A percentile compares a stretch with the other conserved stretches of the same genome.
phyloP scores from a whole-genome alignment of 345 rosid species.

The Diplotaxis tenuifolia region DNA sequence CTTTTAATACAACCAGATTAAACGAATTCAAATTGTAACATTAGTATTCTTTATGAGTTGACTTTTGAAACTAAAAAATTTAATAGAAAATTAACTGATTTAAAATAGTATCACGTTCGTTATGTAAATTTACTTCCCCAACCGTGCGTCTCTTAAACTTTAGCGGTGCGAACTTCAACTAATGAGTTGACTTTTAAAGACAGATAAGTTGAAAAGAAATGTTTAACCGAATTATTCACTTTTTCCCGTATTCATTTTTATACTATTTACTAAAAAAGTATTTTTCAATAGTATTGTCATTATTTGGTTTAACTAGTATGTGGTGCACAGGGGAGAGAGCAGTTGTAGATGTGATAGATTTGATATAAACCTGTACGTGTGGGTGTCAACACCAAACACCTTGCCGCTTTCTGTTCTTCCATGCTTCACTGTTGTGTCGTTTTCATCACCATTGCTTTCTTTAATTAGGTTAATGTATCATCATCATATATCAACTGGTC shows the following conservation, averaged over 20 bases:
- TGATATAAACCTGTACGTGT: slow-evolving; percentile 43
- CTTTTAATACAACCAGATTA: not conserved
- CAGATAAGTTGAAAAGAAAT: slow-evolving; percentile 7
- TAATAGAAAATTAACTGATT: not conserved
- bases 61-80: not conserved
- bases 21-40: not conserved
- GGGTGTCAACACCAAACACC: slow-evolving; percentile 36
- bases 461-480: too few relatives aligned
- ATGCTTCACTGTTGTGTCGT: slow-evolving; percentile 33
- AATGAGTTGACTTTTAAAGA: slow-evolving; percentile 28
- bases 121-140: slow-evolving; percentile 4
- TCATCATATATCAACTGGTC: slow-evolving; percentile 9
- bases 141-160: not conserved
- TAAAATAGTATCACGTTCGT: too few relatives aligned
- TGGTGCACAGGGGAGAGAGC: slow-evolving; percentile 21
- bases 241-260: not conserved
- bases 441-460: slow-evolving; percentile 30
- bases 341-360: slow-evolving; percentile 48
- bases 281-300: slow-evolving; percentile 1
- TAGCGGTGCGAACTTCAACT: not conserved
- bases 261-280: not conserved
- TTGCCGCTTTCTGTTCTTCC: slow-evolving; percentile 34
- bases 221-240: slow-evolving; percentile 17
- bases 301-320: slow-evolving; percentile 29
- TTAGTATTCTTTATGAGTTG: slow-evolving; percentile 10